phyloP scores from a whole-genome alignment of 805 yeast genomes.

The Clavispora fructus region DNA sequence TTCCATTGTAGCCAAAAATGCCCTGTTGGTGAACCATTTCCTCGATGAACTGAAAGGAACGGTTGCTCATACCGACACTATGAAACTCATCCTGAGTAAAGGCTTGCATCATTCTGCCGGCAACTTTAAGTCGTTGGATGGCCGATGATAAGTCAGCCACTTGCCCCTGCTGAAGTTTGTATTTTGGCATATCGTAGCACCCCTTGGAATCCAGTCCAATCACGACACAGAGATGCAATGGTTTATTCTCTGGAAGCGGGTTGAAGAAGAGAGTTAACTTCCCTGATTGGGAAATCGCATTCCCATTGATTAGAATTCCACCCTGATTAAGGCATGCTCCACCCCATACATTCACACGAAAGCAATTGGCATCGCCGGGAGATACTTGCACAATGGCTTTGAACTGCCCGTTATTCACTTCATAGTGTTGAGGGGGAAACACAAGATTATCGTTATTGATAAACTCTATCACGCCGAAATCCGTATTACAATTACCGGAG shows the following conservation, averaged over 20 bases:
- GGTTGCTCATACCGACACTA: slow-evolving; percentile 67
- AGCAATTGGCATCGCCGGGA: slow-evolving; percentile 54
- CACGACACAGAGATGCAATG: slow-evolving; percentile 74
- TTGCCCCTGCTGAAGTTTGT: slow-evolving; percentile 44
- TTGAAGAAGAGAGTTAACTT: slow-evolving; percentile 22
- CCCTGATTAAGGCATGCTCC: slow-evolving; percentile 22
- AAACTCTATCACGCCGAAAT: slow-evolving; percentile 27
- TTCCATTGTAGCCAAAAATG: slow-evolving; percentile 33
- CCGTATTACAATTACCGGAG: slow-evolving; percentile 22
- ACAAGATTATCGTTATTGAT: slow-evolving; percentile 29
- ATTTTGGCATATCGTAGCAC: slow-evolving; percentile 62
- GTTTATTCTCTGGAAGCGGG: slow-evolving; percentile 61
- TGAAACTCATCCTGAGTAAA: slow-evolving; percentile 88
- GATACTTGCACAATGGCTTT: slow-evolving; percentile 69
- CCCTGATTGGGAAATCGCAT: slow-evolving; percentile 19
- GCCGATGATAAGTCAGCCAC: slow-evolving; percentile 69
- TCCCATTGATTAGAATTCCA: slow-evolving; percentile 21
- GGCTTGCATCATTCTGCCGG: slow-evolving; percentile 85
- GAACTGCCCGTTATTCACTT: slow-evolving; percentile 65
- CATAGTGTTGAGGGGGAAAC: slow-evolving; percentile 68
- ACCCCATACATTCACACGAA: slow-evolving; percentile 46
- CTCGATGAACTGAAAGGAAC: slow-evolving; percentile 74
- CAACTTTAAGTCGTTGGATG: slow-evolving; percentile 67
- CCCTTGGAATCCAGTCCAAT: slow-evolving; percentile 73
- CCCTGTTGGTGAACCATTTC: slow-evolving; percentile 27